Evolutionary conservation across 2,329 filamentous ascomycete species (phyloP).

Genomic region (Ascochyta clinopodiicola): DNA sequence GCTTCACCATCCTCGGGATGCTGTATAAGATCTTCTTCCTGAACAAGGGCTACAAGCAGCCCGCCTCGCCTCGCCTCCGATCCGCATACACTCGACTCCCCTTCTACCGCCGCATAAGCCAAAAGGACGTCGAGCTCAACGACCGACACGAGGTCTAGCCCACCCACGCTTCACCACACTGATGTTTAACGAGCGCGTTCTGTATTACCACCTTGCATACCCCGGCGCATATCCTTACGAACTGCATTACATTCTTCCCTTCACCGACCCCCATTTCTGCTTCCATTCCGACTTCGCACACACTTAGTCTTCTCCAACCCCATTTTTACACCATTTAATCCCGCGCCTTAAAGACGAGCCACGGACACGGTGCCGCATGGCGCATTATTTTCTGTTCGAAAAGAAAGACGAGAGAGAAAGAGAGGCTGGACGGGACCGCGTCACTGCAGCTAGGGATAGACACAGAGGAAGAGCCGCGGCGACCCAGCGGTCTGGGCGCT

Average conservation of each 20-base stretch:
- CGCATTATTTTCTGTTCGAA: background rate
- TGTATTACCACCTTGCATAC: constrained; percentile 11
- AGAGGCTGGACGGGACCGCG: background rate
- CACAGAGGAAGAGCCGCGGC: too few species aligned
- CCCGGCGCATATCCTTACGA: constrained; percentile 11
- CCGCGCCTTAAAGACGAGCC: background rate
- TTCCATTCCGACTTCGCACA: background rate
- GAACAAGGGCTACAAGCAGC: constrained; percentile 33
- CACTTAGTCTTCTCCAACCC: too few species aligned
- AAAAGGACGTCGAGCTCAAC: constrained; percentile 44
- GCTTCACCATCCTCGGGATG: constrained; percentile 57
- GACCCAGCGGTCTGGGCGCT: too few species aligned
- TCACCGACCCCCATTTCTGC: background rate
- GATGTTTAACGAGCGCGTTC: constrained; percentile 16
- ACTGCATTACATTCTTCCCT: constrained; percentile 6
- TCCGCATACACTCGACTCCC: constrained; percentile 38
- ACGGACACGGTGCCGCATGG: background rate
- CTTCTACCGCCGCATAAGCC: constrained; percentile 47
- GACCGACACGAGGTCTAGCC: constrained; percentile 46
- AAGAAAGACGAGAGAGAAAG: background rate
- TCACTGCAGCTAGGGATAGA: background rate
- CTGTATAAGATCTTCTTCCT: constrained; percentile 60
- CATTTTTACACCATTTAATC: constrained; percentile 12
- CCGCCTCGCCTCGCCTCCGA: constrained; percentile 23
- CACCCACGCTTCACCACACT: background rate